Conservation (phyloP, 805 yeast genomes). For the Candida hungchunana region DNA sequence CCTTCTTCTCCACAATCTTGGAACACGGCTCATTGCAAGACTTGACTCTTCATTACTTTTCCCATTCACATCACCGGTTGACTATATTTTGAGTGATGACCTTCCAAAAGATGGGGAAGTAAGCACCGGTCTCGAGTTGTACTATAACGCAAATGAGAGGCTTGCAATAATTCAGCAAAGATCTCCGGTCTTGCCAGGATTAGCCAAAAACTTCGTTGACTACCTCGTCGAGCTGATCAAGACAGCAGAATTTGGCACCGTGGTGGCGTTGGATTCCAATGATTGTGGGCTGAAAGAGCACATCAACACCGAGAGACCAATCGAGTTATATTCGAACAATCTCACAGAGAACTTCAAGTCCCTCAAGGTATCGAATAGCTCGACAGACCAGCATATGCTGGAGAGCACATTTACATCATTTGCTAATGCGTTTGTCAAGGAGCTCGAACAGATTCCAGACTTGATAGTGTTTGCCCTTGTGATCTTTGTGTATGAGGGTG, state of each 20-base stretch:
- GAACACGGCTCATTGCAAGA: conserved; percentile 45
- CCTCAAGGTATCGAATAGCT: conserved; percentile 13
- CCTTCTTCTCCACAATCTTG: conserved; percentile 60
- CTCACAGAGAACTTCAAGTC: conserved; percentile 18
- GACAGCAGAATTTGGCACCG: conserved; percentile 35
- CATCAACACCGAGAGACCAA: conserved; percentile 11
- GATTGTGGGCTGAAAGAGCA: conserved; percentile 50
- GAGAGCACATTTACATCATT: conserved; percentile 13
- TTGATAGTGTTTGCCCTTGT: conserved; percentile 39
- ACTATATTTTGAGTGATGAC: conserved; percentile 35
- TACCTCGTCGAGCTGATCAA: conserved; percentile 51
- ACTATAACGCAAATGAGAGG: conserved; percentile 35
- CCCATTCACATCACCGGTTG: conserved; percentile 83
- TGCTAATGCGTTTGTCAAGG: conserved; percentile 11
- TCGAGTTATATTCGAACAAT: conserved; percentile 19
- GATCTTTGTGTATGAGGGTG: conserved; percentile 83
- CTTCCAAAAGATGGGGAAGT: conserved; percentile 27
- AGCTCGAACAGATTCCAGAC: conserved; percentile 3
- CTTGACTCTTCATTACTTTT: conserved; percentile 61
- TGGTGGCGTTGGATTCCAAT: conserved; percentile 65
- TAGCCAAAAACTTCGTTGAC: conserved; percentile 43
- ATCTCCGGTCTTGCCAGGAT: conserved; percentile 76
- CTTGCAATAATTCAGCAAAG: conserved; percentile 73
- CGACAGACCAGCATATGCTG: no score
- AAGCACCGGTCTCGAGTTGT: conserved; percentile 66